phyloP scores from a whole-genome alignment of 2,329 filamentous ascomycete species.

The Cladosporium austrohemisphaericum region DNA sequence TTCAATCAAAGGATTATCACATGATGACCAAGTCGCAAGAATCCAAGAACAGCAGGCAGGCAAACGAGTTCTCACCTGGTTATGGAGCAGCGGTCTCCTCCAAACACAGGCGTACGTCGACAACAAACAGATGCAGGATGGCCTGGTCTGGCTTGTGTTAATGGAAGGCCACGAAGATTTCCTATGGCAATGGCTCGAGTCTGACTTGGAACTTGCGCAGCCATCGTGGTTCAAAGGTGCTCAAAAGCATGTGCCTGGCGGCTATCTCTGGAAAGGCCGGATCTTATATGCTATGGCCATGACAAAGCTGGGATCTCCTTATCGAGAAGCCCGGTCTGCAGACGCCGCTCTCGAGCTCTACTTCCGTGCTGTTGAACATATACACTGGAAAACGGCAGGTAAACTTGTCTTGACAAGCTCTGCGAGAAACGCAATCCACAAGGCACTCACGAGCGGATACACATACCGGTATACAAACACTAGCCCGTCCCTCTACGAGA shows the following conservation, averaged over 20 bases:
- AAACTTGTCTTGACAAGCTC: not conserved
- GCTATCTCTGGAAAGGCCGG: constrained; percentile 24
- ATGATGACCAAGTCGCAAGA: constrained; percentile 15
- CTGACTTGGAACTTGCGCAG: constrained; percentile 17
- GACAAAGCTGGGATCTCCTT: constrained; percentile 6
- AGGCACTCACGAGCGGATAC: not conserved
- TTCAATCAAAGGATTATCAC: constrained; percentile 18
- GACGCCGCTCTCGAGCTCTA: constrained; percentile 19
- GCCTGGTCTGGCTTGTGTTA: constrained; percentile 26
- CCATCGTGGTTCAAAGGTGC: not conserved
- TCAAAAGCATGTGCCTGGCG: constrained; percentile 8
- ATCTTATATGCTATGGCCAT: constrained; percentile 19
- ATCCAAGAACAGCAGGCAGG: constrained; percentile 24
- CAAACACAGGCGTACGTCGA: constrained; percentile 21
- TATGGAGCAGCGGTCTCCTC: constrained; percentile 25
- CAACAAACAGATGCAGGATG: constrained; percentile 21
- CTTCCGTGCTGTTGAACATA: constrained; percentile 13
- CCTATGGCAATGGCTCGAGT: constrained; percentile 30
- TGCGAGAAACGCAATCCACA: not conserved
- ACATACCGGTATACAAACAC: not conserved
- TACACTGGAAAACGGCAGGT: not conserved
- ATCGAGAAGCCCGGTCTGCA: not conserved
- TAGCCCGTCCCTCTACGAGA: not conserved
- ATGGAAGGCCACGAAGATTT: constrained; percentile 27
- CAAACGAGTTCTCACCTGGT: constrained; percentile 28